Evolutionary conservation across 192 early-diverging fungal species (phyloP).

Genomic region (Phlyctochytrium bullatum): DNA sequence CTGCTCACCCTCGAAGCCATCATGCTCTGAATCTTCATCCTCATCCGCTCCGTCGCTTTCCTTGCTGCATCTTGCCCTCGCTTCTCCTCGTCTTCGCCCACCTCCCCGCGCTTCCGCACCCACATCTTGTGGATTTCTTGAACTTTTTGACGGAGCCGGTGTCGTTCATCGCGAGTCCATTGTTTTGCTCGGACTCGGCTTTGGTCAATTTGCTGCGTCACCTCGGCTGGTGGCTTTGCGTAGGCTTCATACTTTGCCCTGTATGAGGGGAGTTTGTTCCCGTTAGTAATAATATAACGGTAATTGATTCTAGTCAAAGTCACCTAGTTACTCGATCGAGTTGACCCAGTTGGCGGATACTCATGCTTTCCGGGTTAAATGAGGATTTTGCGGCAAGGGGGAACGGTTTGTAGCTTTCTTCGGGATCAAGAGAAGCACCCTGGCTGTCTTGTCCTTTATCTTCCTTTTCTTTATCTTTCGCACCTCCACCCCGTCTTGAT

Average conservation of each 20-base stretch:
- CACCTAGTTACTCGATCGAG: constrained; percentile 24
- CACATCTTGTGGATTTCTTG: constrained; percentile 26
- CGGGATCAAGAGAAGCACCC: not conserved
- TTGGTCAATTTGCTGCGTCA: constrained; percentile 37
- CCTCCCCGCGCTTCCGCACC: constrained; percentile 23
- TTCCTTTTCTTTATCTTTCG: not conserved
- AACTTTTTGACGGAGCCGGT: constrained; percentile 16
- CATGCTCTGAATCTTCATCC: constrained; percentile 31
- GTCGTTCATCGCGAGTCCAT: constrained; percentile 21
- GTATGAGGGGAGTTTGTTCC: not conserved
- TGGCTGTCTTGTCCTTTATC: not conserved
- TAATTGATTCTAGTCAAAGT: not conserved
- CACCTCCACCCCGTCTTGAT: not conserved
- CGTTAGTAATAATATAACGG: not conserved
- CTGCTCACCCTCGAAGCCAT: constrained; percentile 32
- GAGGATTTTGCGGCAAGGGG: constrained; percentile 32
- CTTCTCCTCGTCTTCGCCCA: constrained; percentile 21
- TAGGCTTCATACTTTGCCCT: constrained; percentile 13
- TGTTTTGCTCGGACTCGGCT: constrained; percentile 29
- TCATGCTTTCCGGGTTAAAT: constrained; percentile 30
- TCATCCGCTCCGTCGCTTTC: constrained; percentile 35
- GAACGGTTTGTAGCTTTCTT: constrained; percentile 35
- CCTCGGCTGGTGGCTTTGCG: constrained; percentile 27
- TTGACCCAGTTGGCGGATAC: constrained; percentile 11
- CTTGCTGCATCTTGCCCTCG: constrained; percentile 24